These are phyloP conservation scores for Hymenoscyphus occultus DNA, from an alignment of 2,329 filamentous ascomycete species.

Conservation along the genomic window DNA sequence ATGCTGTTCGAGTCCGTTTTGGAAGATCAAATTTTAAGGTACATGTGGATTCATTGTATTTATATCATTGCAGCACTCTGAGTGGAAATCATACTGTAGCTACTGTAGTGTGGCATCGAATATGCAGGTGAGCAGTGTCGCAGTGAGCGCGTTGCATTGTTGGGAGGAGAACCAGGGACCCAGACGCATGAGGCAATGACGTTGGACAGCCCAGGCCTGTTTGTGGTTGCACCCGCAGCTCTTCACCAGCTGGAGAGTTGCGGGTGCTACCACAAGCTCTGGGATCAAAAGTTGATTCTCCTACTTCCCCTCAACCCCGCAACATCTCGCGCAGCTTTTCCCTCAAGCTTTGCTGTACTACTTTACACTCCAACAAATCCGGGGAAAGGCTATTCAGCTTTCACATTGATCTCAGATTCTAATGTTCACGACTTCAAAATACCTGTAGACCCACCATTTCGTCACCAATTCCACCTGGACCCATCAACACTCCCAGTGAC, in stretches of 20 bases:
- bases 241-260: too few species aligned
- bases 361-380: not conserved
- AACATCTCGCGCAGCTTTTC: constrained; percentile 23
- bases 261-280: not conserved
- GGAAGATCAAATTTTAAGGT: too few species aligned
- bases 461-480: not conserved
- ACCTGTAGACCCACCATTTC: not conserved
- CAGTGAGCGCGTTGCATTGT: too few species aligned
- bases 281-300: constrained; percentile 7
- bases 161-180: too few species aligned
- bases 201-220: too few species aligned
- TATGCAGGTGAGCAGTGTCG: not conserved
- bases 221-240: too few species aligned
- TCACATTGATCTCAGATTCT: not conserved
- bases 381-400: not conserved
- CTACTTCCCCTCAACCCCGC: constrained; percentile 19
- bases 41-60: too few species aligned
- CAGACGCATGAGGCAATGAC: too few species aligned
- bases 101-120: not conserved
- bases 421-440: not conserved
- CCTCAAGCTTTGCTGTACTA: not conserved
- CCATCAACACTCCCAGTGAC: not conserved
- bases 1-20: too few species aligned
- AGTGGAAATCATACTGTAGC: too few species aligned
- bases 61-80: too few species aligned